These are phyloP conservation scores for Aspergillus spinulosporus DNA, from an alignment of 2,329 filamentous ascomycete genomes.

Conservation along the genomic window DNA sequence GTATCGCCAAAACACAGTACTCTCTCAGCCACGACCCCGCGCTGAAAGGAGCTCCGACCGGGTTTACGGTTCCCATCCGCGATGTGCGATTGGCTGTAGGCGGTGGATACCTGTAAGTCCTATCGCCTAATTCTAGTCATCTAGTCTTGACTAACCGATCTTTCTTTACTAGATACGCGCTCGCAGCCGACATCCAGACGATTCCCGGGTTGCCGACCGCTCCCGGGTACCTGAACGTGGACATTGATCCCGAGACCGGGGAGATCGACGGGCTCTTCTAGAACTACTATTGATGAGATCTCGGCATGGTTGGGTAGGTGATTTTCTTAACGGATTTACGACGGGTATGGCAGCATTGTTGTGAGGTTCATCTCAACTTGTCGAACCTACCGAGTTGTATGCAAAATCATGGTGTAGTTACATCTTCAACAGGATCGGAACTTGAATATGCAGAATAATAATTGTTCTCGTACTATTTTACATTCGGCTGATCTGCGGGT, in stretches of 20 bases:
- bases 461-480: not conserved
- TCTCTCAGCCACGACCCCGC: constrained; percentile 89
- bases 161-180: constrained; percentile 65
- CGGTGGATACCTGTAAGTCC: constrained; percentile 79
- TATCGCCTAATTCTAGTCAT: not conserved
- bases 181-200: constrained; percentile 97
- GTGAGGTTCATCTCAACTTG: constrained; percentile 17
- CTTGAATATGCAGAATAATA: constrained; percentile 5
- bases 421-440: constrained; percentile 14
- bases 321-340: not conserved
- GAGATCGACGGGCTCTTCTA: constrained; percentile 91
- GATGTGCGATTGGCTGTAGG: constrained; percentile 93
- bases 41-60: constrained; percentile 90
- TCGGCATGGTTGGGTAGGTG: not conserved
- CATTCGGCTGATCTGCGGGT: not conserved
- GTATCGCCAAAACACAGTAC: constrained; percentile 98
- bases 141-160: constrained; percentile 36
- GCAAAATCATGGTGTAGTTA: constrained; percentile 4
- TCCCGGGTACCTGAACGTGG: constrained; percentile 92
- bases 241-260: constrained; percentile 76
- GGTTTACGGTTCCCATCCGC: constrained; percentile 90
- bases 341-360: constrained; percentile 11
- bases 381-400: constrained; percentile 7
- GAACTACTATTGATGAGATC: not conserved
- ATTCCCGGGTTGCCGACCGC: constrained; percentile 94